Conservation (phyloP, 345 rosid species). For the Draba incana region DNA sequence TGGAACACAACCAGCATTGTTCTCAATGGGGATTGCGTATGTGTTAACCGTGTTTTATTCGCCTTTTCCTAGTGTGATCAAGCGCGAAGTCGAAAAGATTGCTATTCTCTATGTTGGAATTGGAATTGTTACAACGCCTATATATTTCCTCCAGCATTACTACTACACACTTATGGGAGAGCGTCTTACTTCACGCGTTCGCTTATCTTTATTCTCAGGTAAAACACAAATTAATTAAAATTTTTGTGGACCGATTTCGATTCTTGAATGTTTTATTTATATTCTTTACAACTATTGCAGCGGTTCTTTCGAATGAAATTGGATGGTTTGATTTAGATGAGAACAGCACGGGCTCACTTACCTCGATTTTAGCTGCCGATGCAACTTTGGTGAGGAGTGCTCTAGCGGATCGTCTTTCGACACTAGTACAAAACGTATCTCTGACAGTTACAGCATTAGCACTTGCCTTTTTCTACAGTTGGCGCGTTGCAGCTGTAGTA, state of each 20-base stretch:
- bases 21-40: slow-evolving; percentile 72
- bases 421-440: slow-evolving; percentile 71
- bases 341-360: slow-evolving; percentile 63
- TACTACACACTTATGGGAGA: slow-evolving; percentile 76
- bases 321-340: slow-evolving; percentile 89
- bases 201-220: slow-evolving; percentile 79
- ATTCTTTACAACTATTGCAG: slow-evolving; percentile 47
- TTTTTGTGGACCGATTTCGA: neutral
- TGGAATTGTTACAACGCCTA: slow-evolving; percentile 59
- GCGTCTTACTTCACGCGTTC: slow-evolving; percentile 71
- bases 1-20: slow-evolving; percentile 70
- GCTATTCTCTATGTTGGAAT: slow-evolving; percentile 53
- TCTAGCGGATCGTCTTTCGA: slow-evolving; percentile 81
- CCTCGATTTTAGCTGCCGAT: slow-evolving; percentile 74
- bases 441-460: slow-evolving; percentile 75
- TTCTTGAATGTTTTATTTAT: neutral
- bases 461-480: slow-evolving; percentile 59
- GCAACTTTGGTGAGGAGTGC: slow-evolving; percentile 79
- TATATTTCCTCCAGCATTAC: slow-evolving; percentile 69
- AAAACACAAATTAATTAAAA: neutral
- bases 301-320: slow-evolving; percentile 73
- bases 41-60: slow-evolving; percentile 67
- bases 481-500: slow-evolving; percentile 84
- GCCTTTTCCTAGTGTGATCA: slow-evolving; percentile 48
- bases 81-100: slow-evolving; percentile 50